Evolutionary conservation across 2,329 filamentous ascomycete genomes (phyloP).

Genomic region (Sporothrix brasiliensis): DNA sequence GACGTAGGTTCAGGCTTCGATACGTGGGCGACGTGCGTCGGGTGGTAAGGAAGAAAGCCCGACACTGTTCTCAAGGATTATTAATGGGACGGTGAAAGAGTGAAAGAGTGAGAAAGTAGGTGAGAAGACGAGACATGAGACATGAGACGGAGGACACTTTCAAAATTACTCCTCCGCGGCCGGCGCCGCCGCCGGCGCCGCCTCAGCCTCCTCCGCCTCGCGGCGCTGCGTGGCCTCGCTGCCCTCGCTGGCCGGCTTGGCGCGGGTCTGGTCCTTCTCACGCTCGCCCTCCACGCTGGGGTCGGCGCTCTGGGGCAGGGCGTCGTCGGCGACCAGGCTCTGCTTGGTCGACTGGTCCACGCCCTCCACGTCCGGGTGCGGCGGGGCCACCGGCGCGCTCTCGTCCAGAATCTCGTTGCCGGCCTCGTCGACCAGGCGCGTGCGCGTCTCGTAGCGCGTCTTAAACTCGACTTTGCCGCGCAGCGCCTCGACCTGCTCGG

Average conservation of each 20-base stretch:
- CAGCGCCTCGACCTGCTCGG: constrained; percentile 79
- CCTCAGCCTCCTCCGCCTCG: neutral
- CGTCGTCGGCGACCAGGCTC: constrained; percentile 44
- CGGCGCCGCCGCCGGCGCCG: neutral
- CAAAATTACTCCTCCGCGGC: constrained; percentile 7
- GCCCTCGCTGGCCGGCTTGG: constrained; percentile 66
- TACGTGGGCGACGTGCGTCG: neutral
- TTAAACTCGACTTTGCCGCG: constrained; percentile 94
- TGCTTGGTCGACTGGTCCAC: constrained; percentile 60
- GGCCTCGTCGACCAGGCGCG: constrained; percentile 74
- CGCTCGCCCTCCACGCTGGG: constrained; percentile 62
- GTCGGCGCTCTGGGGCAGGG: constrained; percentile 48
- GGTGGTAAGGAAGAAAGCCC: neutral
- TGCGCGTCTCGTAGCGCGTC: constrained; percentile 94
- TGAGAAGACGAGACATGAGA: neutral
- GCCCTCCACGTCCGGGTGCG: constrained; percentile 64
- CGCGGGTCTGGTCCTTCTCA: constrained; percentile 57
- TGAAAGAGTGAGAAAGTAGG: no score
- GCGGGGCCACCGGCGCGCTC: constrained; percentile 53
- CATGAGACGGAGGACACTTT: neutral
- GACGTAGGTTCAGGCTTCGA: neutral
- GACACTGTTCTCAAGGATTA: neutral
- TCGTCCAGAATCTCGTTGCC: constrained; percentile 72
- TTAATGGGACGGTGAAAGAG: neutral
- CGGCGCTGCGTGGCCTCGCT: constrained; percentile 54